Percentiles rank a stretch among this genome's conserved stretches.
Evolutionary conservation across 805 yeast species (phyloP).

Genomic region (Gaillardinia entomophila): DNA sequence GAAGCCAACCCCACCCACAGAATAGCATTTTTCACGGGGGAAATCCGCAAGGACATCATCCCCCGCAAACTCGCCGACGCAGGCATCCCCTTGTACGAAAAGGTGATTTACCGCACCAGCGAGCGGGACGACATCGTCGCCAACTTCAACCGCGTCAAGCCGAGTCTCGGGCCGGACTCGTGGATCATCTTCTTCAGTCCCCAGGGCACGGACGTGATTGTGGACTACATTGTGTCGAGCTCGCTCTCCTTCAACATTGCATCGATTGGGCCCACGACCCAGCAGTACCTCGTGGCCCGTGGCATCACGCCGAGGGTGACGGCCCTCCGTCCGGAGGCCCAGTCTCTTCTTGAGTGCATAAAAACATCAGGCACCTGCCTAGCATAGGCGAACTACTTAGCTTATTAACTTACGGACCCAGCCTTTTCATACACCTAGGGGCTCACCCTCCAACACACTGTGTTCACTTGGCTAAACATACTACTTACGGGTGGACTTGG

Average conservation of each 20-base stretch:
- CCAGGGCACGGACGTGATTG: slow-evolving; percentile 70
- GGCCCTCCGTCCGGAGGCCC: slow-evolving; percentile 69
- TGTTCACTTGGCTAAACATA: too few relatives aligned
- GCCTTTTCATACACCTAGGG: too few relatives aligned
- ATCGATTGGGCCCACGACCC: slow-evolving; percentile 91
- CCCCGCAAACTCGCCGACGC: slow-evolving; percentile 50
- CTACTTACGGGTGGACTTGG: slow-evolving; percentile 17
- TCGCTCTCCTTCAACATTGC: slow-evolving; percentile 44
- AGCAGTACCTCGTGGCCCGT: slow-evolving; percentile 46
- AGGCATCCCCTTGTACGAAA: slow-evolving; percentile 48
- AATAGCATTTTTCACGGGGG: slow-evolving; percentile 79
- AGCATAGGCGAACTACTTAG: too few relatives aligned
- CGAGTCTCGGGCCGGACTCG: slow-evolving; percentile 9
- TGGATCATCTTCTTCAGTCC: slow-evolving; percentile 93
- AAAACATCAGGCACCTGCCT: too few relatives aligned
- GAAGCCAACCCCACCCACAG: slow-evolving; percentile 15
- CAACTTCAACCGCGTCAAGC: slow-evolving; percentile 19
- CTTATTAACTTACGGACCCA: too few relatives aligned
- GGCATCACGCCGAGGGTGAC: slow-evolving; percentile 58
- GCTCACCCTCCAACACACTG: too few relatives aligned
- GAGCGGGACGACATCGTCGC: slow-evolving; percentile 41
- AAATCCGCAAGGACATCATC: slow-evolving; percentile 72
- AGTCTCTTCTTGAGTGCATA: slow-evolving; percentile 43
- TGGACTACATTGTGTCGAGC: slow-evolving; percentile 27
- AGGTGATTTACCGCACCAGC: slow-evolving; percentile 65